Percentiles rank a stretch among this genome's conserved stretches.
Evolutionary conservation across 2,329 filamentous ascomycete genomes (phyloP).

Genomic region (Pyrenophora tritici-repentis): DNA sequence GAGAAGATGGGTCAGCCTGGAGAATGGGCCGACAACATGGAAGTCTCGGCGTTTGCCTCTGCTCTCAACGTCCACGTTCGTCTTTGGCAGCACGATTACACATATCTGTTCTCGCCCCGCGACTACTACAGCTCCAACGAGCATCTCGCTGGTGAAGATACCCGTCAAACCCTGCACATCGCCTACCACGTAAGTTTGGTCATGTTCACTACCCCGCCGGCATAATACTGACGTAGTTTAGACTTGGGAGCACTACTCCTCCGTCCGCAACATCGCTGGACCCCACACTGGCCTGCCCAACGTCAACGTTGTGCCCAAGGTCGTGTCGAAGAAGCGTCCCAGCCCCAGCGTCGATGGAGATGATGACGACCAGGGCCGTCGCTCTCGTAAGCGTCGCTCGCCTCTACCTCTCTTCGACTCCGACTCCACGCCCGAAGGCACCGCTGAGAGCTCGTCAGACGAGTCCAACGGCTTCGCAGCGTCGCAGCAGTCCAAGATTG

Average conservation of each 20-base stretch:
- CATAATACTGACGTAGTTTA: conserved; percentile 42
- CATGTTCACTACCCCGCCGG: background rate
- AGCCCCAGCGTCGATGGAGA: conserved; percentile 59
- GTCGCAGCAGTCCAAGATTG: conserved; percentile 32
- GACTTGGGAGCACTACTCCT: conserved; percentile 70
- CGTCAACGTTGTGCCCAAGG: conserved; percentile 45
- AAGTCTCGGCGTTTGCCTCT: conserved; percentile 68
- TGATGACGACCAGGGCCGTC: conserved; percentile 54
- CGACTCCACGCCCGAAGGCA: conserved; percentile 44
- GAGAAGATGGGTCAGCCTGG: conserved; percentile 63
- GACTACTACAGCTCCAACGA: conserved; percentile 33
- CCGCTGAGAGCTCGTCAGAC: conserved; percentile 42
- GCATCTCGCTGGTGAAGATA: conserved; percentile 39
- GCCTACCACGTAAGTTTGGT: conserved; percentile 63
- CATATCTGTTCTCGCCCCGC: conserved; percentile 56
- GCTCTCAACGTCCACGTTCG: conserved; percentile 66
- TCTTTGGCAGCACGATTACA: conserved; percentile 62
- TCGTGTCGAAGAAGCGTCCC: conserved; percentile 51
- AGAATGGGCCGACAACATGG: conserved; percentile 69
- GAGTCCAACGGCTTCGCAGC: conserved; percentile 38
- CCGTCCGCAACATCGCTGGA: conserved; percentile 64
- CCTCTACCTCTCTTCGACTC: conserved; percentile 52
- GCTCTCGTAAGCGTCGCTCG: conserved; percentile 59
- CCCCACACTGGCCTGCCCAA: conserved; percentile 62
- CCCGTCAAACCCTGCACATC: conserved; percentile 57